Percentiles rank a stretch among this genome's conserved stretches.
Evolutionary conservation across 1,139 yeast genomes (phyloP).

Genomic region (Candida sojae): DNA sequence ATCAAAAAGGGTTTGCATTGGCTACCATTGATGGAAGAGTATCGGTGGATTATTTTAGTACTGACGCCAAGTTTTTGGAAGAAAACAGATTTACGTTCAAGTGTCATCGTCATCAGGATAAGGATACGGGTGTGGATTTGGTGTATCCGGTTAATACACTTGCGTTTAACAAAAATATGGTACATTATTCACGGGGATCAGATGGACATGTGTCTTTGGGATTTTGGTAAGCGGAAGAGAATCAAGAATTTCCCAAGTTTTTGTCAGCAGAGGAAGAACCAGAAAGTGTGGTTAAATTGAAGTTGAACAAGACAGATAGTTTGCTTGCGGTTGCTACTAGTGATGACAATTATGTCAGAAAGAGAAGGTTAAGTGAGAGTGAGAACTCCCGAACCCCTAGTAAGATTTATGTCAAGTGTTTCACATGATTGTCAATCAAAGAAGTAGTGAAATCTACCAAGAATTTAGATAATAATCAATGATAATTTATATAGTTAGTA

Average conservation of each 20-base stretch:
- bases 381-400: conserved; percentile 14
- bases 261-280: conserved; percentile 16
- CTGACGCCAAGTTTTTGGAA: conserved; percentile 44
- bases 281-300: conserved; percentile 52
- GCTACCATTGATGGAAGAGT: conserved; percentile 89
- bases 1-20: conserved; percentile 65
- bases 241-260: conserved; percentile 57
- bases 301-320: conserved; percentile 28
- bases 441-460: background rate
- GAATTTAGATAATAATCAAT: no score
- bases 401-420: conserved; percentile 12
- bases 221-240: conserved; percentile 61
- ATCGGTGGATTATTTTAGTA: conserved; percentile 72
- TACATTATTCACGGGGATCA: conserved; percentile 74
- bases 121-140: conserved; percentile 45
- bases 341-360: conserved; percentile 54
- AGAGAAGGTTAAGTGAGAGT: conserved; percentile 15
- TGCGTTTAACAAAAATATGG: conserved; percentile 50
- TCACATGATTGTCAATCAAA: conserved; percentile 12
- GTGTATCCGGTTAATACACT: conserved; percentile 80
- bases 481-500: no score
- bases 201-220: conserved; percentile 84
- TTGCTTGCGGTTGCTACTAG: conserved; percentile 63
- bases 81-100: conserved; percentile 73
- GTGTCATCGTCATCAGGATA: conserved; percentile 62